These are phyloP conservation scores for Agarophyton chilense DNA, from an alignment of 23 red algal genomes.

Conservation along the genomic window DNA sequence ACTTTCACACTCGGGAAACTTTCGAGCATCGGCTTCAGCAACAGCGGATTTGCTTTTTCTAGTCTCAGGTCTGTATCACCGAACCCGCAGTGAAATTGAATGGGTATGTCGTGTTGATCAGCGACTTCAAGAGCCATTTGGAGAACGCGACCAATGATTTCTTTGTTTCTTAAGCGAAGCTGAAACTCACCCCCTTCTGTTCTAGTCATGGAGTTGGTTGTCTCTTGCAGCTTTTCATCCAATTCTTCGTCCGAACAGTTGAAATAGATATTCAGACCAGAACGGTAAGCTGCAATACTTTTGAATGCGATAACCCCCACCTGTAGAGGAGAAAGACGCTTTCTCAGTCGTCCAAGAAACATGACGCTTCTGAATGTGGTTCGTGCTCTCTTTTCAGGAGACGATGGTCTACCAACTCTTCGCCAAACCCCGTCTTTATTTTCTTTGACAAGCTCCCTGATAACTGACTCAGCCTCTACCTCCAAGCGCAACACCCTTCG, in stretches of 20 bases:
- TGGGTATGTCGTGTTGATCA: slow-evolving; percentile 19
- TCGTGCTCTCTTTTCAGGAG: slow-evolving; percentile 25
- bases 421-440: slow-evolving; percentile 34
- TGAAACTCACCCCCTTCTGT: background rate
- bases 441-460: slow-evolving; percentile 38
- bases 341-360: slow-evolving; percentile 15
- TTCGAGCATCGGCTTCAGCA: slow-evolving; percentile 31
- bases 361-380: background rate
- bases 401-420: background rate
- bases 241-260: slow-evolving; percentile 45
- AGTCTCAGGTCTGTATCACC: slow-evolving; percentile 49
- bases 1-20: slow-evolving; percentile 27
- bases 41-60: slow-evolving; percentile 23
- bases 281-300: slow-evolving; percentile 61
- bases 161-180: background rate
- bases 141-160: slow-evolving; percentile 34
- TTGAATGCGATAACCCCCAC: slow-evolving; percentile 30
- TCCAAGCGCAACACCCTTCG: slow-evolving; percentile 40
- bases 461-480: slow-evolving; percentile 49
- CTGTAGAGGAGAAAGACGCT: slow-evolving; percentile 17
- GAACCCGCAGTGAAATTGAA: slow-evolving; percentile 70
- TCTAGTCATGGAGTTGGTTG: background rate
- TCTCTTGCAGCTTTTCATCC: slow-evolving; percentile 23
- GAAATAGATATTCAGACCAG: slow-evolving; percentile 18
- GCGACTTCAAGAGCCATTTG: slow-evolving; percentile 33